A percentile compares a stretch with the other conserved stretches of the same genome.
Conservation (phyloP, 768 basidiomycete genomes). For the Mrakia blollopis region DNA sequence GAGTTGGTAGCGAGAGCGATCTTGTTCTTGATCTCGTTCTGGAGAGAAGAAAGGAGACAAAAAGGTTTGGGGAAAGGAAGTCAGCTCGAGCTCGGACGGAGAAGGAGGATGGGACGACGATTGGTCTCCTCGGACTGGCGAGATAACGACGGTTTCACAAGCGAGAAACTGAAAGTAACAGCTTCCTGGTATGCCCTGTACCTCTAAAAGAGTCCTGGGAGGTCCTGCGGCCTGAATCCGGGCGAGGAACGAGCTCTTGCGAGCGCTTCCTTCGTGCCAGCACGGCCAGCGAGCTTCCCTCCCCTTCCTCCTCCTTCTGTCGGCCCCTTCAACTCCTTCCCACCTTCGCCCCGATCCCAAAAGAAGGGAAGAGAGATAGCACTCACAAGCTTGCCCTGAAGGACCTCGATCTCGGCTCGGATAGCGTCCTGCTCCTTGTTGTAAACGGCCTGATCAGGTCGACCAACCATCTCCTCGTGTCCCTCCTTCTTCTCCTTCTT, state of each 20-base stretch:
- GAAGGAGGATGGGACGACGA: background rate
- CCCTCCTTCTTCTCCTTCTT: conserved; percentile 29
- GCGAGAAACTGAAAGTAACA: background rate
- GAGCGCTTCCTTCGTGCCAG: background rate
- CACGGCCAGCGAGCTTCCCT: background rate
- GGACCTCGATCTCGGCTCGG: conserved; percentile 73
- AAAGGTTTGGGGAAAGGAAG: background rate
- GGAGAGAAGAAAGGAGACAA: conserved; percentile 6
- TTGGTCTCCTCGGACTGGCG: background rate
- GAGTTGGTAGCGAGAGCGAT: conserved; percentile 48
- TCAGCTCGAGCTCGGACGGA: background rate
- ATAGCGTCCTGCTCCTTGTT: conserved; percentile 79
- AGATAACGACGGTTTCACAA: background rate
- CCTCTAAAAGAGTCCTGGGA: no score
- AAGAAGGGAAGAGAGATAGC: no score
- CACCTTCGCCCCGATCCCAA: no score
- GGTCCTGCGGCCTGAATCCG: no score
- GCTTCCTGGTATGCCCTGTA: no score
- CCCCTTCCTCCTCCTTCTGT: no score
- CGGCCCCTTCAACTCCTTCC: background rate
- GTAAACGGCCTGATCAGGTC: conserved; percentile 78
- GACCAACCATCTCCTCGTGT: conserved; percentile 43
- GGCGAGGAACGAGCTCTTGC: background rate
- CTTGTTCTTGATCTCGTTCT: conserved; percentile 72
- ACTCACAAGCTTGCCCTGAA: conserved; percentile 76